Conservation (phyloP, 164 flowering plant genomes). For the Stephania japonica region DNA sequence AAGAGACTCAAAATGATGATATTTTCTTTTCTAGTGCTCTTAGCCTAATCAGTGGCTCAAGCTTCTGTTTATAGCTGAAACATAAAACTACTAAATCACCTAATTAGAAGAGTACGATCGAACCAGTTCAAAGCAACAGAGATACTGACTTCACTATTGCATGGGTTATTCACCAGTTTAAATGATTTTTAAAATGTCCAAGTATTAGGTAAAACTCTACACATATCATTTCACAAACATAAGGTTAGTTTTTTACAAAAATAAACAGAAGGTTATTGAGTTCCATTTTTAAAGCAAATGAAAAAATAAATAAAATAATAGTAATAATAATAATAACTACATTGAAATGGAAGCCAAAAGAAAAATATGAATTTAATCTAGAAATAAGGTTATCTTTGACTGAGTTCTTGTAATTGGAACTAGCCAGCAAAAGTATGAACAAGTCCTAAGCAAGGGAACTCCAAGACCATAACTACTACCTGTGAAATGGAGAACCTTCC, state of each 20-base stretch:
- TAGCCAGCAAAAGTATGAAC: not conserved
- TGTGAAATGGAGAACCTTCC: slow-evolving; percentile 36
- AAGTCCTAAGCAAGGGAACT: not conserved
- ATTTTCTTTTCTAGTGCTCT: not conserved
- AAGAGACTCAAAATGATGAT: not conserved
- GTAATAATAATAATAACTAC: not conserved
- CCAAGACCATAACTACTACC: slow-evolving; percentile 33
- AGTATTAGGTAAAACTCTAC: not conserved
- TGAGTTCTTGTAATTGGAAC: not conserved
- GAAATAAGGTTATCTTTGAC: not conserved
- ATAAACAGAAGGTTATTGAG: not conserved
- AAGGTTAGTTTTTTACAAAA: not conserved
- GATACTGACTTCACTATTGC: not conserved
- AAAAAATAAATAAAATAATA: too few relatives aligned
- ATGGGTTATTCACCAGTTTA: not conserved
- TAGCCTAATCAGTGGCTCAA: not conserved
- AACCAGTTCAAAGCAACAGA: too few relatives aligned
- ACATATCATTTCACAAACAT: not conserved
- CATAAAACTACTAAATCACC: not conserved
- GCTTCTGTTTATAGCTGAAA: not conserved
- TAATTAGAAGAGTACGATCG: not conserved
- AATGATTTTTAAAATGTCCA: not conserved
- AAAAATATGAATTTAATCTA: not conserved
- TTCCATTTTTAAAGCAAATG: not conserved
- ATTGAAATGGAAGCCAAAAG: not conserved